Conservation (phyloP, 2,329 filamentous ascomycete species). For the Passalora sequoiae region DNA sequence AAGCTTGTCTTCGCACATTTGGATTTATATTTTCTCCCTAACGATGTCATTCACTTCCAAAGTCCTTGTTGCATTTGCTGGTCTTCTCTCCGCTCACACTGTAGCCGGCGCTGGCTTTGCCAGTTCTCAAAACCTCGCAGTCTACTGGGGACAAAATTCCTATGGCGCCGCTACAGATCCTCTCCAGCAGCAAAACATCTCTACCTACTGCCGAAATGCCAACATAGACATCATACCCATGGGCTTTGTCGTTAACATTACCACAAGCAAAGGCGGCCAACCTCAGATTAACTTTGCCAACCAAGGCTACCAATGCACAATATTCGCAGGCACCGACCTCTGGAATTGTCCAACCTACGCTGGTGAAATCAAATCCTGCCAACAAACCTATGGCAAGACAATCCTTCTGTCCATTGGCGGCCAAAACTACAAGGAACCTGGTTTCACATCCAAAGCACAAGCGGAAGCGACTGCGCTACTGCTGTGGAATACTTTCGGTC, state of each 20-base stretch:
- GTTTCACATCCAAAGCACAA: constrained; percentile 50
- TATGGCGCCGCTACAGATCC: constrained; percentile 41
- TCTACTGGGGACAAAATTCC: constrained; percentile 51
- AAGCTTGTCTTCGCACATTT: neutral
- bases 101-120: constrained; percentile 1
- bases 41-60: neutral
- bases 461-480: constrained; percentile 54
- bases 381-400: constrained; percentile 58
- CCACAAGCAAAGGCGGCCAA: constrained; percentile 46
- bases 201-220: constrained; percentile 52
- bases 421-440: constrained; percentile 62
- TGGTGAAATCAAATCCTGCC: constrained; percentile 53
- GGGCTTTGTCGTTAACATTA: constrained; percentile 53
- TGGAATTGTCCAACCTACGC: constrained; percentile 60
- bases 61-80: neutral
- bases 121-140: constrained; percentile 2
- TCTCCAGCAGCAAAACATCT: constrained; percentile 51
- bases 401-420: constrained; percentile 70
- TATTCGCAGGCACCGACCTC: constrained; percentile 53
- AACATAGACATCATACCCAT: constrained; percentile 56
- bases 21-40: neutral
- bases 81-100: neutral
- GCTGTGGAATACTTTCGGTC: constrained; percentile 69
- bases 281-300: constrained; percentile 60
- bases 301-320: constrained; percentile 54